These are phyloP conservation scores for Globisporangium nagaii DNA, from an alignment of 352 stramenopile genomes.

Conservation along the genomic window DNA sequence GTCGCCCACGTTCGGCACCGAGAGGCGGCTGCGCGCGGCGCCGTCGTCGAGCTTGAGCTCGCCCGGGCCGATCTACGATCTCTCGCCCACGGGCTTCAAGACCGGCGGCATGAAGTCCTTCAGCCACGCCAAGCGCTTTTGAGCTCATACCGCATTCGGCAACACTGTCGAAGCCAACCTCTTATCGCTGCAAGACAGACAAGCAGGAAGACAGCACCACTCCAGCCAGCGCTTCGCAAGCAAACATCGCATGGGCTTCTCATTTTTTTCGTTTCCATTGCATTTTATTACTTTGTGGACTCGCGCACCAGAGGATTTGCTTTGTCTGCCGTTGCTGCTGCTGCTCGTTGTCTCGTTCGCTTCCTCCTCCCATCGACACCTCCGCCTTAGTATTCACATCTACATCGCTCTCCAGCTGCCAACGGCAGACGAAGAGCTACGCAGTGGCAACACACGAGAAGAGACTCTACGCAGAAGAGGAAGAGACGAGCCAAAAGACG, in stretches of 20 bases:
- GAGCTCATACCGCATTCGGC: not conserved
- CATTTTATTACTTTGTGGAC: conserved; percentile 11
- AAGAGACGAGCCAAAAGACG: too few relatives aligned
- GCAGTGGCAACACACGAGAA: too few relatives aligned
- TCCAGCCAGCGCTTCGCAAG: too few relatives aligned
- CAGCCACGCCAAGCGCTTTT: conserved; percentile 64
- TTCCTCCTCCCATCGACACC: too few relatives aligned
- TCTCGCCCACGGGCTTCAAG: conserved; percentile 52
- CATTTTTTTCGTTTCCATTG: conserved; percentile 5
- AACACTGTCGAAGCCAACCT: not conserved
- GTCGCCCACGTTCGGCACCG: conserved; percentile 69
- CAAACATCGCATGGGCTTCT: not conserved
- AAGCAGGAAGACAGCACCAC: not conserved
- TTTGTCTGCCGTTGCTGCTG: not conserved
- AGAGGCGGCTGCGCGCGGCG: conserved; percentile 33
- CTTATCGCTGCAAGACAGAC: too few relatives aligned
- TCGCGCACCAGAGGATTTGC: not conserved
- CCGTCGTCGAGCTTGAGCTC: conserved; percentile 18
- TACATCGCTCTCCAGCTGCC: too few relatives aligned
- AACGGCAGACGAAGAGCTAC: too few relatives aligned
- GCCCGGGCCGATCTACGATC: conserved; percentile 69
- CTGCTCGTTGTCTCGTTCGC: not conserved
- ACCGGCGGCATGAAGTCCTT: conserved; percentile 54
- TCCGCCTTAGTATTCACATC: too few relatives aligned
- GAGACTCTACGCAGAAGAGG: too few relatives aligned